phyloP scores from a whole-genome alignment of 306 rosid genomes.

The Corylus heterophylla region DNA sequence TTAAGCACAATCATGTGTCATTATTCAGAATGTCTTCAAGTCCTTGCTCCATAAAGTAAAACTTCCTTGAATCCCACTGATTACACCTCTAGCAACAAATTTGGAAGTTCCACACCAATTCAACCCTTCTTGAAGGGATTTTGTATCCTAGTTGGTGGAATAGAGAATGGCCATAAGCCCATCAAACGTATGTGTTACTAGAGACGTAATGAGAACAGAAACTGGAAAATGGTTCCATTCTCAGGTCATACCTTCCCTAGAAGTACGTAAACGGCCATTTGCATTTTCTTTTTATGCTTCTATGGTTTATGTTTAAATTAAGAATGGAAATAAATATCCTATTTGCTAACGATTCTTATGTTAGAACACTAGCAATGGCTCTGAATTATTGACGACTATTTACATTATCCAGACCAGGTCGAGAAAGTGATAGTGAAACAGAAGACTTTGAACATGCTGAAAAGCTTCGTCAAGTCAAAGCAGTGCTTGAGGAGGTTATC shows the following conservation, averaged over 20 bases:
- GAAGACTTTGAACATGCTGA: slow-evolving; percentile 98
- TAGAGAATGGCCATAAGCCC: neutral
- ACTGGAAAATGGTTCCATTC: neutral
- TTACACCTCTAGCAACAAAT: neutral
- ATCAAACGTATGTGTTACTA: neutral
- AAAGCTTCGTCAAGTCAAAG: slow-evolving; percentile 99
- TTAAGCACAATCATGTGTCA: neutral
- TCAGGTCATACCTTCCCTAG: neutral
- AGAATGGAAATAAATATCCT: slow-evolving; percentile 14
- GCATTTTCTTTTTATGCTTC: slow-evolving; percentile 4
- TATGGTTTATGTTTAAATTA: slow-evolving; percentile 1
- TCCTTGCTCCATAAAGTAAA: neutral
- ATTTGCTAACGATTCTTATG: slow-evolving; percentile 17
- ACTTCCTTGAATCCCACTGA: neutral
- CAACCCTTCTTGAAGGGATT: neutral
- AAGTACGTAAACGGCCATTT: neutral
- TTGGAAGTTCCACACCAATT: neutral
- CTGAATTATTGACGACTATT: slow-evolving; percentile 21
- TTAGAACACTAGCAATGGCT: slow-evolving; percentile 17
- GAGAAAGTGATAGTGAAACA: slow-evolving; percentile 88
- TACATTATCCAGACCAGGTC: slow-evolving; percentile 66
- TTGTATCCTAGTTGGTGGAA: neutral
- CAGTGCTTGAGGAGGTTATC: slow-evolving; percentile 95
- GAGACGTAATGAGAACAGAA: neutral
- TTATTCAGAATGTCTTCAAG: neutral